Percentiles rank a stretch among this genome's conserved stretches.
phyloP scores from a whole-genome alignment of 2,329 filamentous ascomycete genomes.

The Xylaria sp. region DNA sequence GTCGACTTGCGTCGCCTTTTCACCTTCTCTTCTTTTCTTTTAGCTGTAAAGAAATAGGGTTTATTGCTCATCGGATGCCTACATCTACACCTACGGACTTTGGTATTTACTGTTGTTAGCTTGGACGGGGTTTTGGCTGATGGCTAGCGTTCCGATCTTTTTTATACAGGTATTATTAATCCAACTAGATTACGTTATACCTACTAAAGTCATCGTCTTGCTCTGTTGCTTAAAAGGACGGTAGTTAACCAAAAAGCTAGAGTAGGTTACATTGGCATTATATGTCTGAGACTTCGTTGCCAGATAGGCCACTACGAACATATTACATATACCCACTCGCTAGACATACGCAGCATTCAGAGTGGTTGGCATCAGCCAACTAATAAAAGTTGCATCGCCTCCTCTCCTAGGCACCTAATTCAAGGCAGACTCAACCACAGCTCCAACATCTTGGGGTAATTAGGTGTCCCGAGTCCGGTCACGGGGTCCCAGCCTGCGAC shows the following conservation, averaged over 20 bases:
- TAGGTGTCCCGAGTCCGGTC: slow-evolving; percentile 36
- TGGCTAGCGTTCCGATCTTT: background rate
- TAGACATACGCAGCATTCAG: background rate
- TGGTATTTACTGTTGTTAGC: background rate
- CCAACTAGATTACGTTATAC: background rate
- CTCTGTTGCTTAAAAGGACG: background rate
- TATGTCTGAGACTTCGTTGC: no score
- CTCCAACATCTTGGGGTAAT: slow-evolving; percentile 29
- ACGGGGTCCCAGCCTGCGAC: slow-evolving; percentile 53
- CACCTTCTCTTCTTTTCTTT: background rate
- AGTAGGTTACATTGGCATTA: no score
- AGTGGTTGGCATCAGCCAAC: background rate
- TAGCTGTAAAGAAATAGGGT: background rate
- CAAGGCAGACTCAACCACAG: slow-evolving; percentile 23
- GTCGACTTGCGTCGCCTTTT: background rate
- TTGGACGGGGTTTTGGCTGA: background rate
- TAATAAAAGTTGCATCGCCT: background rate
- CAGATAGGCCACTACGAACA: no score
- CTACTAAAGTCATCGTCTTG: background rate
- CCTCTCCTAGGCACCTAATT: background rate
- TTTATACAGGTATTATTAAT: background rate
- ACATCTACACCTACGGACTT: background rate
- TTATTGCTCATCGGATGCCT: background rate
- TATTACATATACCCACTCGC: background rate
- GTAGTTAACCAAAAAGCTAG: no score